phyloP scores from a whole-genome alignment of 2,329 filamentous ascomycete genomes.

The Trichoderma endophyticum region DNA sequence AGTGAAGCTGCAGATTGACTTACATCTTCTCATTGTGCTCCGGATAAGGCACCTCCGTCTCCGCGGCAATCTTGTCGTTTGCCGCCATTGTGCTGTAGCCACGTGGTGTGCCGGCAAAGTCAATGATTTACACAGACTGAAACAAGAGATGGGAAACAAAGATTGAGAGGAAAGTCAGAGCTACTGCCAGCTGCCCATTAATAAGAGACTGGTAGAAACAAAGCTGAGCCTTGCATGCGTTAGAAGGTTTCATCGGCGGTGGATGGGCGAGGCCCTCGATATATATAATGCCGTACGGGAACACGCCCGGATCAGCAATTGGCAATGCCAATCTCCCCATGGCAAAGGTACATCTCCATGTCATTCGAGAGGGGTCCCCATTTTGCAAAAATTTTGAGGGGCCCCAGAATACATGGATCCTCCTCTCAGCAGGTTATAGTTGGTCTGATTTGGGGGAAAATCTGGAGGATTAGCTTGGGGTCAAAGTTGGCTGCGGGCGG shows the following conservation, averaged over 20 bases:
- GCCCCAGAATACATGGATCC: not conserved
- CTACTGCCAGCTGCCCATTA: not conserved
- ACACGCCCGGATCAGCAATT: not conserved
- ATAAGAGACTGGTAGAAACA: not conserved
- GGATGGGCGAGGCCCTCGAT: constrained; percentile 2
- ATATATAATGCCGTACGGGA: constrained; percentile 4
- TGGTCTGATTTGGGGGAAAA: not conserved
- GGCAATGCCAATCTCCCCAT: not conserved
- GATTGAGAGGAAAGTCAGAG: not conserved
- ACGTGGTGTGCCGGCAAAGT: not conserved
- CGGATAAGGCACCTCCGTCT: constrained; percentile 5
- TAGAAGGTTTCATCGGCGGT: not conserved
- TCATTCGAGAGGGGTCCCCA: not conserved
- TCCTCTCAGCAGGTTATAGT: not conserved
- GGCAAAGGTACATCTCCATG: not conserved
- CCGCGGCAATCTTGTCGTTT: constrained; percentile 12
- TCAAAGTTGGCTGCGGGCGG: not conserved
- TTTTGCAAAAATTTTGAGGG: constrained; percentile 15
- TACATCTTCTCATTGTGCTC: constrained; percentile 17
- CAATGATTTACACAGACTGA: constrained; percentile 2
- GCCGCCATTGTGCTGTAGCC: constrained; percentile 5
- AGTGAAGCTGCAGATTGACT: not conserved
- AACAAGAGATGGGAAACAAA: not conserved
- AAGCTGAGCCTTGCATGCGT: constrained; percentile 1
- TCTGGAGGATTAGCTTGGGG: constrained; percentile 5